A percentile compares a stretch with the other conserved stretches of the same genome.
Conservation (phyloP, 768 basidiomycete species). For the Russula virescens region DNA sequence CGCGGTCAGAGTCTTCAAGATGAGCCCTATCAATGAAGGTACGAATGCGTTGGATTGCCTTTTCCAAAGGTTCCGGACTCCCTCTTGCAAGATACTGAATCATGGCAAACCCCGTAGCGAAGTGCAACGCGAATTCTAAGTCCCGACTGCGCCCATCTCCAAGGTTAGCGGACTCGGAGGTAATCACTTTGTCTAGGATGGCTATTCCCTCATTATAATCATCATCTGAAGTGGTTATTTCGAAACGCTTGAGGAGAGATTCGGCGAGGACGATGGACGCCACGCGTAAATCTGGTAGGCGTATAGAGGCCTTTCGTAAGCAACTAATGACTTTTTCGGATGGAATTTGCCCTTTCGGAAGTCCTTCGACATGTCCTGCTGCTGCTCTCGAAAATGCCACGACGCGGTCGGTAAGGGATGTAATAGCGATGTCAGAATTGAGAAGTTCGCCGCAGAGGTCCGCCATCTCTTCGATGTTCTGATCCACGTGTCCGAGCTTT, state of each 20-base stretch:
- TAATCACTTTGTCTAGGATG: not conserved
- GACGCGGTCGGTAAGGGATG: too few relatives aligned
- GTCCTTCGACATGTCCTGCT: too few relatives aligned
- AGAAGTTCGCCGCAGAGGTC: too few relatives aligned
- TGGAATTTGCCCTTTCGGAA: too few relatives aligned
- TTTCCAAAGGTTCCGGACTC: not conserved
- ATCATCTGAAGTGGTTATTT: not conserved
- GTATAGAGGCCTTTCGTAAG: not conserved
- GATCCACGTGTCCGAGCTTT: too few relatives aligned
- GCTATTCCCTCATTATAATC: not conserved
- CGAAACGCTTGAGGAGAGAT: not conserved
- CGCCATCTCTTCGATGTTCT: too few relatives aligned
- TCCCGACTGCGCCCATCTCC: not conserved
- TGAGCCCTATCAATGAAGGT: not conserved
- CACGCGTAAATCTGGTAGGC: not conserved
- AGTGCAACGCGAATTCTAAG: not conserved
- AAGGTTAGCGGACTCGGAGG: not conserved
- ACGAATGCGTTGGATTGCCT: not conserved
- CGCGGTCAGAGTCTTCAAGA: not conserved
- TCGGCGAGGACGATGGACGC: not conserved
- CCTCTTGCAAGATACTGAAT: not conserved
- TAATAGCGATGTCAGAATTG: too few relatives aligned
- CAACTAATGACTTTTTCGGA: not conserved
- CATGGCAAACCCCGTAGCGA: too few relatives aligned
- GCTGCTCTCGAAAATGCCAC: too few relatives aligned